These are phyloP conservation scores for Puccinia polysora DNA, from an alignment of 1,284 basidiomycete genomes.

Conservation along the genomic window DNA sequence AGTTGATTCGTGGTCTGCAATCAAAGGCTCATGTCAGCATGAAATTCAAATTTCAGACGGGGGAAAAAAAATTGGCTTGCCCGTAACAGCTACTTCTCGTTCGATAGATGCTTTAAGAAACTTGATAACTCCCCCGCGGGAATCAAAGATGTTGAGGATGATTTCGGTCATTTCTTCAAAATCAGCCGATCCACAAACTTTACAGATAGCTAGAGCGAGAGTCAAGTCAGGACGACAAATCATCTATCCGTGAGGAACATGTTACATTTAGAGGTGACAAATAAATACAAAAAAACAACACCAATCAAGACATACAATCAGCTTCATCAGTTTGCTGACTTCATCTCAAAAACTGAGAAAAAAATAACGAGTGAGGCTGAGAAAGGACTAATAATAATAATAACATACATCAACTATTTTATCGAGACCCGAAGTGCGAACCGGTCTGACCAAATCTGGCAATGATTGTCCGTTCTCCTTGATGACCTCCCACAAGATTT, in stretches of 20 bases:
- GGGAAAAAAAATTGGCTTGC: constrained; percentile 55
- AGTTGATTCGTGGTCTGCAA: constrained; percentile 68
- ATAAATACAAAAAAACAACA: not conserved
- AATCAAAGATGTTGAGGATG: constrained; percentile 77
- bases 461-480: constrained; percentile 14
- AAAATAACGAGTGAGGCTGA: too few species aligned
- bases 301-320: too few species aligned
- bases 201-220: constrained; percentile 76
- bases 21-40: too few species aligned
- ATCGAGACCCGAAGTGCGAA: not conserved
- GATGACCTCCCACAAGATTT: constrained; percentile 19
- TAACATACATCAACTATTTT: constrained; percentile 10
- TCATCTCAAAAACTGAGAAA: too few species aligned
- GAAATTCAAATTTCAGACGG: not conserved
- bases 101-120: constrained; percentile 78
- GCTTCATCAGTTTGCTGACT: too few species aligned
- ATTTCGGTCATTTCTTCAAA: constrained; percentile 73
- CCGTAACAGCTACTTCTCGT: constrained; percentile 70
- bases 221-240: constrained; percentile 49
- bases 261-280: too few species aligned
- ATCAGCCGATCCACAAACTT: constrained; percentile 70
- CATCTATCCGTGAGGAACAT: not conserved
- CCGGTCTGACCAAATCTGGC: not conserved
- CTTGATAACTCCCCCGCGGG: constrained; percentile 63
- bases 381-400: too few species aligned